Base-by-base conservation (phyloP, 179 eudicot species). In the Patellifolia procumbens region DNA sequence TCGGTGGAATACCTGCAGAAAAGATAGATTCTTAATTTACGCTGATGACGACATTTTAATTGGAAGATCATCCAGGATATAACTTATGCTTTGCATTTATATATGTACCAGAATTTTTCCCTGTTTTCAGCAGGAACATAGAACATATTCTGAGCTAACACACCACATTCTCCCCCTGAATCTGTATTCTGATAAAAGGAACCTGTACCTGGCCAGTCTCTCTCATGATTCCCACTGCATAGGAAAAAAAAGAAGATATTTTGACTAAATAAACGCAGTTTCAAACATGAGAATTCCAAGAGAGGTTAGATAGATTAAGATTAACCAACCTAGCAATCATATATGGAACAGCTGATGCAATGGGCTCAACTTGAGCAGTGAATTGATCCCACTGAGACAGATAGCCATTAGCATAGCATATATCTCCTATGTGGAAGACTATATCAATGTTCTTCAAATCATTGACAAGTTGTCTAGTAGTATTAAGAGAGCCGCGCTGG, bases 361-460 rank as follows among this genome's bases (percentile, higher is more conserved):
- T 88, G 66, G 97, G 97, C 82, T 93, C 97, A 32, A 93, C 81
- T 78, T 92, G 97, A 63, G 97, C 81, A 71, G 97, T 93, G 75
- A 93, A 93, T 70, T 92, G 97, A 82, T 93, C 97, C 97, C 95
- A 92, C 77, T 93, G 95, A 34, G 97, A 93, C 55, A 92, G 87
- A 77, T 92, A 93, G 16, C 95, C 97, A 78, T 88, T 90, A 70
- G 97, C 95, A 74, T 93, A 92, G 78, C 87, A 81, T 65, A 93
- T 87, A 76, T 93, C 97, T 59, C 97, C 97, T 42, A 90, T 92
- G 85, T 91, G 93, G 82, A 89, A 88, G 70, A 89, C 88, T 19
- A 92, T 85, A 72, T 87, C 90, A 55, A 87, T 86, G 86, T 89
- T 77, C 81, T 89, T 77, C 73, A 90, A 74, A 80, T 92, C 97